Evolutionary conservation across 1,139 yeast species (phyloP), one percentile per base, ranked within the genome.

Genomic region (Geotrichum siamense): DNA sequence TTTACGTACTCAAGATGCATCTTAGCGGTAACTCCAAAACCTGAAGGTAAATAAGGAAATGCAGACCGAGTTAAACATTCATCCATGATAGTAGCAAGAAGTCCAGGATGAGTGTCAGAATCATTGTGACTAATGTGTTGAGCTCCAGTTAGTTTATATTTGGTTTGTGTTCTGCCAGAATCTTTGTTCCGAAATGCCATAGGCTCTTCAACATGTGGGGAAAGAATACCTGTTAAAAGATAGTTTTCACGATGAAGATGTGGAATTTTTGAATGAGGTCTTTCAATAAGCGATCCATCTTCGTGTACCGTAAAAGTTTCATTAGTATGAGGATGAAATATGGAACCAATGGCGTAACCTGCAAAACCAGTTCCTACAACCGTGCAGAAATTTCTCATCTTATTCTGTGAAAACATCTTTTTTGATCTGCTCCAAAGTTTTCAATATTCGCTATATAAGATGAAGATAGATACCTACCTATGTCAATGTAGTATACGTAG

Each of bases 191-290:
- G 48, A 36, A 56, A 56, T 20, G 56, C 51, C 21, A 58, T 34
- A 3, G 62, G 62, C 41, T 58, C 62, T n/a, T 55, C 54, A 1
- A 60, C 55, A 21, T 58, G 38, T 5, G 60, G 58, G 1, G 57
- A 48, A 37, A 58, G 47, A 22, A 55, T 39, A 5, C 60, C 57
- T 2, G 58, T 48, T 5, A 61, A 56, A 13, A 58, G 49, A 57
- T 55, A 51, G 37, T 53, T 46, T 19, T 51, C 53, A 10, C 52
- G 50, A 42, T 54, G 59, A 32, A 51, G 51, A 3, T 41, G 30
- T 10, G 61, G 62, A 27, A 58, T 47, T 15, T 44, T 48, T 31
- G 58, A 60, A 43, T 52, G 55, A 41, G 53, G 56, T 22, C 49
- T 58, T 5, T 30, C 39, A 30, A 44, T 49, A 3, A 47, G 42